phyloP scores from a whole-genome alignment of 352 stramenopile species.

The Hyaloperonospora arabidopsidis region DNA sequence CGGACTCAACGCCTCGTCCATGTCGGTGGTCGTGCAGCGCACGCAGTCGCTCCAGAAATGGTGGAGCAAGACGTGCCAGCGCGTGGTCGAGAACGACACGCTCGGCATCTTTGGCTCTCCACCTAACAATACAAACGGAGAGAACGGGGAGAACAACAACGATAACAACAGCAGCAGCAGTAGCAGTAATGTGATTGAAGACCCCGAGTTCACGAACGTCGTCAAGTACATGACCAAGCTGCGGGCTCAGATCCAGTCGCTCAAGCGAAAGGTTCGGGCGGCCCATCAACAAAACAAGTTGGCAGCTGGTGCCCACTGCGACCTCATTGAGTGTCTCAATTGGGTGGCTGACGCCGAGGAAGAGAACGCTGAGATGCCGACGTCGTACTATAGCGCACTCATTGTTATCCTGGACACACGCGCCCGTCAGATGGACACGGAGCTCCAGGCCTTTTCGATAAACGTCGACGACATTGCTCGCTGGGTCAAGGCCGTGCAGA shows the following conservation, averaged over 20 bases:
- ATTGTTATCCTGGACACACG: slow-evolving; percentile 64
- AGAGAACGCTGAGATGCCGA: slow-evolving; percentile 51
- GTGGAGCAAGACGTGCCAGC: slow-evolving; percentile 79
- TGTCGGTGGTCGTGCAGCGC: slow-evolving; percentile 47
- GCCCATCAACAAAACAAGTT: slow-evolving; percentile 67
- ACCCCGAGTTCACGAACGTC: slow-evolving; percentile 59
- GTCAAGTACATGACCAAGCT: slow-evolving; percentile 63
- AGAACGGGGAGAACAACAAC: neutral
- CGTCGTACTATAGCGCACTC: slow-evolving; percentile 55
- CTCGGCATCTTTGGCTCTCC: slow-evolving; percentile 57
- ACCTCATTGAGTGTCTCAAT: slow-evolving; percentile 71
- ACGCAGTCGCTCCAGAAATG: slow-evolving; percentile 69
- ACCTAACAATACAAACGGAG: slow-evolving; percentile 14
- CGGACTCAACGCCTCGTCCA: slow-evolving; percentile 27
- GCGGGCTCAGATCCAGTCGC: slow-evolving; percentile 44
- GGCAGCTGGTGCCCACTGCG: slow-evolving; percentile 67
- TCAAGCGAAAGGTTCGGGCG: slow-evolving; percentile 53
- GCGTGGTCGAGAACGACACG: slow-evolving; percentile 71
- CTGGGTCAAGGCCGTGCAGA: slow-evolving; percentile 67
- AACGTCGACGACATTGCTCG: slow-evolving; percentile 62
- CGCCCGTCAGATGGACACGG: slow-evolving; percentile 61
- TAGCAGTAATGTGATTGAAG: slow-evolving; percentile 49
- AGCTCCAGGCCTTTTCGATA: slow-evolving; percentile 58
- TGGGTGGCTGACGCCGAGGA: slow-evolving; percentile 62
- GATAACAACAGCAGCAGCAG: no score